Evolutionary conservation across 2,329 filamentous ascomycete species (phyloP).

Genomic region (Penicillium sp.): DNA sequence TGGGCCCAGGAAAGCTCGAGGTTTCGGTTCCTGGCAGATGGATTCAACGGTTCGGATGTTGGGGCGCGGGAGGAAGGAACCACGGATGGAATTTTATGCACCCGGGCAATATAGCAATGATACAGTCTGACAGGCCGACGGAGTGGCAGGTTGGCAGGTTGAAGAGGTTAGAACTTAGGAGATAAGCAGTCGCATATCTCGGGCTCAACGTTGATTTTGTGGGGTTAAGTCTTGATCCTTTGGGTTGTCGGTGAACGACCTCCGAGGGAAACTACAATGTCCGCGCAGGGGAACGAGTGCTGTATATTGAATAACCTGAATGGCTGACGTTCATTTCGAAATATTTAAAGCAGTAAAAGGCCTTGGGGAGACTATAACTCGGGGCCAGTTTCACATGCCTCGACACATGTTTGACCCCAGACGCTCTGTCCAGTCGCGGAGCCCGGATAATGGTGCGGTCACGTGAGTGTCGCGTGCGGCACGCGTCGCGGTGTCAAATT

Average conservation of each 20-base stretch:
- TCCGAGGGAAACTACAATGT: constrained; percentile 15
- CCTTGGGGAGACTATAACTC: not conserved
- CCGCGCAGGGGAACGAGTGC: not conserved
- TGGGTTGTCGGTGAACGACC: constrained; percentile 37
- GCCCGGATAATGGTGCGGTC: not conserved
- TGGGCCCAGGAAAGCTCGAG: not conserved
- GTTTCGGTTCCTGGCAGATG: constrained; percentile 2
- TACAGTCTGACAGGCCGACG: constrained; percentile 3
- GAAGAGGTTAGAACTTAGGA: constrained; percentile 7
- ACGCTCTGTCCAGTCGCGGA: not conserved
- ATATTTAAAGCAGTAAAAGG: too few relatives aligned
- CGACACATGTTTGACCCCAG: not conserved
- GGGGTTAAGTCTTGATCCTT: constrained; percentile 30
- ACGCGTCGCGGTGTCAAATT: constrained; percentile 27
- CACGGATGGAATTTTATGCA: not conserved
- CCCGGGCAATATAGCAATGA: not conserved
- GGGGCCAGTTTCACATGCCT: constrained; percentile 14
- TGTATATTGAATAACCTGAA: too few relatives aligned
- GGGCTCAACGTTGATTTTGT: constrained; percentile 22
- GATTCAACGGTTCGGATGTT: constrained; percentile 3
- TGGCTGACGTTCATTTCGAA: too few relatives aligned
- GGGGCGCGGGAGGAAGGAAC: constrained; percentile 2
- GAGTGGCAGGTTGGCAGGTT: not conserved
- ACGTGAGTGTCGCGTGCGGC: constrained; percentile 16
- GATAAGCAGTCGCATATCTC: constrained; percentile 11